These are phyloP conservation scores for Cymbidium sinense DNA, from an alignment of 106 monocot species.

Conservation along the genomic window DNA sequence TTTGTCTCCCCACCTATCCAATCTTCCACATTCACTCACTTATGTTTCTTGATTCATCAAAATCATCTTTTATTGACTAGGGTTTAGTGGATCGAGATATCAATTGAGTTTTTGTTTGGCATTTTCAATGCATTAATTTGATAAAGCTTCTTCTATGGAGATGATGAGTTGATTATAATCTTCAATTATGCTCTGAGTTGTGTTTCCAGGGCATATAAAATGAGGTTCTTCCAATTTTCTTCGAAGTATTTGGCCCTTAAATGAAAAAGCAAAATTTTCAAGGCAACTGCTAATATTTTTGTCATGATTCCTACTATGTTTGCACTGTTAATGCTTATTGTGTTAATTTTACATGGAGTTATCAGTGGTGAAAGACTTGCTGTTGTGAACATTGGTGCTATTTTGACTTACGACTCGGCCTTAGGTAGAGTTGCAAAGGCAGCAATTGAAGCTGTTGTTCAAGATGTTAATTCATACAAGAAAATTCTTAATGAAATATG, in stretches of 20 bases:
- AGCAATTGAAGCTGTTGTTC: conserved; percentile 72
- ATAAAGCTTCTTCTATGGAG: not conserved
- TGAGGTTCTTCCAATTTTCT: not conserved
- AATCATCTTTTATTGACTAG: not conserved
- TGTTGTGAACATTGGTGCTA: conserved; percentile 63
- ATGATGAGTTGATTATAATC: not conserved
- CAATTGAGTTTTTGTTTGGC: not conserved
- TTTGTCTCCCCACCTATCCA: no score
- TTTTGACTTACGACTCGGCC: conserved; percentile 55
- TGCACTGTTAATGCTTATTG: not conserved
- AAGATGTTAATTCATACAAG: conserved; percentile 57
- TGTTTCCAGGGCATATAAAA: no score
- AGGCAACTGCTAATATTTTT: not conserved
- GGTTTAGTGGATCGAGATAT: not conserved
- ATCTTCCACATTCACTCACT: no score
- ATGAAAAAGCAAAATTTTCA: not conserved
- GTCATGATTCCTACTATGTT: not conserved
- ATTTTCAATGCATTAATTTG: not conserved
- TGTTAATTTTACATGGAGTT: conserved; percentile 7
- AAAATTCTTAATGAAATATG: conserved; percentile 40
- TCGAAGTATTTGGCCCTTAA: not conserved
- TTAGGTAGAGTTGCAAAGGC: conserved; percentile 61
- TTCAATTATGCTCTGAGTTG: not conserved
- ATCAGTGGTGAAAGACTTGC: conserved; percentile 24
- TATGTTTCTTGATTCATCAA: no score